Evolutionary conservation across 2,329 filamentous ascomycete species (phyloP).

Genomic region (Penicillium thymicola): DNA sequence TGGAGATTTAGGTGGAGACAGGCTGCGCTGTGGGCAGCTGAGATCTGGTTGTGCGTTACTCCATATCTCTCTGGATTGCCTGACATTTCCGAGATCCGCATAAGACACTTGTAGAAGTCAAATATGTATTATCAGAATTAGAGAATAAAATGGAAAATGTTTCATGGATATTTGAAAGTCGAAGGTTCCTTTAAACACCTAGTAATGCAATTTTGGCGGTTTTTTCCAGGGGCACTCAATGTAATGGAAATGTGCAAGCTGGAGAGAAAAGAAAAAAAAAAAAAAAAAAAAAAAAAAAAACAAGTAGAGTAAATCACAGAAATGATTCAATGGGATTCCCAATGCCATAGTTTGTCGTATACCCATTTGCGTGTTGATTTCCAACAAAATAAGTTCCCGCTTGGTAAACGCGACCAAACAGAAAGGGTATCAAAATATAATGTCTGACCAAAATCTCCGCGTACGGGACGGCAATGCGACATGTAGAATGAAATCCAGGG

Average conservation of each 20-base stretch:
- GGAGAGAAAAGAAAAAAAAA: background rate
- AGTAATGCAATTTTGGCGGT: slow-evolving; percentile 3
- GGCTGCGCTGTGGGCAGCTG: slow-evolving; percentile 3
- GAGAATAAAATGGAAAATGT: background rate
- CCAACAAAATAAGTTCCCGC: slow-evolving; percentile 8
- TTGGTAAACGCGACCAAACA: slow-evolving; percentile 18
- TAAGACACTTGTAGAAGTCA: background rate
- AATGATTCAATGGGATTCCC: background rate
- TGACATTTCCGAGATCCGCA: background rate
- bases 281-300: background rate
- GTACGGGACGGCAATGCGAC: slow-evolving; percentile 14
- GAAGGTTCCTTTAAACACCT: slow-evolving; percentile 1
- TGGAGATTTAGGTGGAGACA: slow-evolving; percentile 1
- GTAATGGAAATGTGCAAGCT: background rate
- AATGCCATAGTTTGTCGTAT: slow-evolving; percentile 6
- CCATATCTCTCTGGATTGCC: background rate
- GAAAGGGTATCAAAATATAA: slow-evolving; percentile 34
- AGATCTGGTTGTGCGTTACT: background rate
- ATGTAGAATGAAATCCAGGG: background rate
- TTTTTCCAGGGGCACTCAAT: background rate
- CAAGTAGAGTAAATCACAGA: background rate
- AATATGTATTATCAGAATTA: background rate
- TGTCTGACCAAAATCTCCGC: slow-evolving; percentile 18
- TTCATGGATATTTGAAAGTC: background rate
- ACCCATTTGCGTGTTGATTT: slow-evolving; percentile 8